Base-by-base conservation (phyloP, 2,329 filamentous ascomycete genomes). In the Colletotrichum sp. region DNA sequence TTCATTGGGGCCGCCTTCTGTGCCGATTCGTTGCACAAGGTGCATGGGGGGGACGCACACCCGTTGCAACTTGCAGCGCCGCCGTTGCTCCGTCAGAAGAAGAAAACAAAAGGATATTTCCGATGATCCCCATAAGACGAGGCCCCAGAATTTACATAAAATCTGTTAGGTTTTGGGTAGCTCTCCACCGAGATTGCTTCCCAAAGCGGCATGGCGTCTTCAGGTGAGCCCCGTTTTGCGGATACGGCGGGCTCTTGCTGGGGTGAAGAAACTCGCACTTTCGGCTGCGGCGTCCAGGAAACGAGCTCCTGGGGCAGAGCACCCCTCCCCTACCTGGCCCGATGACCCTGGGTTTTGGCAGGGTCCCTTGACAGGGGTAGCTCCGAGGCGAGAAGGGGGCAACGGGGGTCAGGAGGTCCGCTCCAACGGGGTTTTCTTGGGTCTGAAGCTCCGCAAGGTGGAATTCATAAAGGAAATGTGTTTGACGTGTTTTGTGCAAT, bases 181-280 rank as follows among this genome's bases (percentile, higher is more conserved):
- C 67, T 64, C 73, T 73, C 73, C 73, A 73, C 73, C 56, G 70
- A 73, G 22, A 73, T 75, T 73, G 64, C 64, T 68, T 48, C 64
- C 73, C 15, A 75, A 75, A 30, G 10, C 16, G 64, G 70, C 22
- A 73, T 68, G 58, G 70, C 64, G 39, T 55, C 43, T 73, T 70
- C 73, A 73, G 73, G 73, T 75, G 73, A 66, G 39, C 69, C 66
- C 16, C 18, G n/a, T 32, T 58, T 36, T 43, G 39, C 64, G 73
- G 73, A 75, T 36, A 58, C 64, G 56, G 73, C 56, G 69, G 73
- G 64, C 6, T 48, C 3, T 13, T 48, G 43, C 43, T 22, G 43
- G 43, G 43, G 6, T 48, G 43, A 48, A 13, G 43, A 22, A 48
- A 48, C 55, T 56, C 62, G 66, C 62, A 66, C 72, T 72, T 30